These are phyloP conservation scores for Helicocarpus griseus DNA, from an alignment of 2,329 filamentous ascomycete species.

Conservation along the genomic window DNA sequence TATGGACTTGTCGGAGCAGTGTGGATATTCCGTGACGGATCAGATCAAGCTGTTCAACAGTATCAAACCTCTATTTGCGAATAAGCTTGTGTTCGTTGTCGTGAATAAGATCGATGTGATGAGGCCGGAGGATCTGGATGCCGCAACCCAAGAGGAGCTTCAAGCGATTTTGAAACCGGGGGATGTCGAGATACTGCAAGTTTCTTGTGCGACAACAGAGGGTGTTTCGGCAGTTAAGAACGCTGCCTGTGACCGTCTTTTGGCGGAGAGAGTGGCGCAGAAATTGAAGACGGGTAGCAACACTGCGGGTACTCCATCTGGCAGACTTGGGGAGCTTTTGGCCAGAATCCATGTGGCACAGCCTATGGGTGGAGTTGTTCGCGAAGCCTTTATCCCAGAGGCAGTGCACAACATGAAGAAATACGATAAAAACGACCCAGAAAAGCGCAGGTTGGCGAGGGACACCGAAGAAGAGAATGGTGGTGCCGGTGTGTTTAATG, in stretches of 20 bases:
- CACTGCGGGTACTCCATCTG: constrained; percentile 64
- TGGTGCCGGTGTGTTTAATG: constrained; percentile 90
- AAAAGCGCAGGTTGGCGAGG: constrained; percentile 65
- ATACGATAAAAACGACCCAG: constrained; percentile 84
- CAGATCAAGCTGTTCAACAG: constrained; percentile 94
- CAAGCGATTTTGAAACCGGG: constrained; percentile 72
- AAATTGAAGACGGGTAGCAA: constrained; percentile 88
- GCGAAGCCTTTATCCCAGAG: constrained; percentile 82
- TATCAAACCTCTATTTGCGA: constrained; percentile 92
- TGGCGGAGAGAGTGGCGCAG: constrained; percentile 86
- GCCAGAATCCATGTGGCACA: constrained; percentile 94
- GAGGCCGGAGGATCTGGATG: constrained; percentile 75
- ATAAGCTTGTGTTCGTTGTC: constrained; percentile 94
- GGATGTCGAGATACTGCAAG: constrained; percentile 84
- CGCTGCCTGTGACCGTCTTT: constrained; percentile 80
- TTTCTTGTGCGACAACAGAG: constrained; percentile 91
- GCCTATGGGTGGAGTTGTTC: constrained; percentile 68
- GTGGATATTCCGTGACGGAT: constrained; percentile 83
- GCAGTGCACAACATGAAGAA: constrained; percentile 71
- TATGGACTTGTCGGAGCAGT: constrained; percentile 95
- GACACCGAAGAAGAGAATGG: constrained; percentile 89
- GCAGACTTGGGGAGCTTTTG: constrained; percentile 80
- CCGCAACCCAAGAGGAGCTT: constrained; percentile 66
- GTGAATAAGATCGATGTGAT: constrained; percentile 97
- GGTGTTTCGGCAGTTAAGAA: constrained; percentile 94